Conservation (phyloP, 495 filamentous ascomycete species). For the Annulohypoxylon nitens region DNA sequence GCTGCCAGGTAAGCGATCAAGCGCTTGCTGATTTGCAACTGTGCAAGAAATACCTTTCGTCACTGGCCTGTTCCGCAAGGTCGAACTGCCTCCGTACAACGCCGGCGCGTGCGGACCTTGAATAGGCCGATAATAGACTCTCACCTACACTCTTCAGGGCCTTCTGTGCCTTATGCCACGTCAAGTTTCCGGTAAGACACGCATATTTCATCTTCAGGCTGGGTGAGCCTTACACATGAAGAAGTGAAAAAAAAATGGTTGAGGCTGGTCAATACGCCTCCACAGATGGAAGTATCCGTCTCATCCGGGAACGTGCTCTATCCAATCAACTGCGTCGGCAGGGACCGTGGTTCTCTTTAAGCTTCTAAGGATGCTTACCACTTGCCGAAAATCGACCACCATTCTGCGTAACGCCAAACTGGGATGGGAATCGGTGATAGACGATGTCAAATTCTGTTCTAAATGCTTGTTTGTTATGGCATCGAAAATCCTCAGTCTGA, state of each 20-base stretch:
- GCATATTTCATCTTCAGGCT: constrained; percentile 24
- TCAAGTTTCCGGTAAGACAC: constrained; percentile 33
- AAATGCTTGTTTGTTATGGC: constrained; percentile 10
- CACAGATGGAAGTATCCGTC: constrained; percentile 46
- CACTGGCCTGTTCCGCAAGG: constrained; percentile 25
- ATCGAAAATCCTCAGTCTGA: constrained; percentile 14
- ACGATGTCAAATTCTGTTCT: neutral
- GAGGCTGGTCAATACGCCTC: constrained; percentile 39
- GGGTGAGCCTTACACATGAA: constrained; percentile 6
- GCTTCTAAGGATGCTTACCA: constrained; percentile 25
- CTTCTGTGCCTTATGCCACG: constrained; percentile 30
- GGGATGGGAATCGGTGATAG: constrained; percentile 4
- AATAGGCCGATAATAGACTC: constrained; percentile 15
- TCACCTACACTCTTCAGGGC: constrained; percentile 3
- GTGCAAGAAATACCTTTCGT: constrained; percentile 31
- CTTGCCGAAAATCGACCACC: constrained; percentile 1
- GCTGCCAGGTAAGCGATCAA: constrained; percentile 21
- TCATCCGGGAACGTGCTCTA: constrained; percentile 29
- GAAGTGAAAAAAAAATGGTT: constrained; percentile 23
- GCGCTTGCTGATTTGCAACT: constrained; percentile 29
- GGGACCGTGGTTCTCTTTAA: constrained; percentile 28
- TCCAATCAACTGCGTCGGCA: constrained; percentile 30
- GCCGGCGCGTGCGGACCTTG: constrained; percentile 37
- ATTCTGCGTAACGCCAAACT: neutral
- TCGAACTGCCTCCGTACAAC: constrained; percentile 41